Conservation (phyloP, 2,329 filamentous ascomycete genomes). For the Aspergillus brasiliensis region DNA sequence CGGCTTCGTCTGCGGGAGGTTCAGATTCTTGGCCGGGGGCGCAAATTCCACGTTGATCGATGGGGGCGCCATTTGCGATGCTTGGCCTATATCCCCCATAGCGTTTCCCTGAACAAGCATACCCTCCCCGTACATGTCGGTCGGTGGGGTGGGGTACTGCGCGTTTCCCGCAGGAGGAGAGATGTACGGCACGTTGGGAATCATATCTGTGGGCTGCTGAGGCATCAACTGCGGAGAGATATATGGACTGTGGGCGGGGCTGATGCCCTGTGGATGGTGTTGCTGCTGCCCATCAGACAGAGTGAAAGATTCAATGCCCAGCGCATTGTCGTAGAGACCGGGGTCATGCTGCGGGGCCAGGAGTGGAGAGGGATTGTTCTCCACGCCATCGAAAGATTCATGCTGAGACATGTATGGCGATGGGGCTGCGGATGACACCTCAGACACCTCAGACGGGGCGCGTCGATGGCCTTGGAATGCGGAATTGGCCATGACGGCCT, state of each 20-base stretch:
- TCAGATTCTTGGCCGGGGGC: constrained; percentile 68
- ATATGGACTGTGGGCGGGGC: constrained; percentile 72
- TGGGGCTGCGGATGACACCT: constrained; percentile 80
- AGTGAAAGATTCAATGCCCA: constrained; percentile 77
- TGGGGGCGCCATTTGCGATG: constrained; percentile 80
- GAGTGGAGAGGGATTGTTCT: constrained; percentile 76
- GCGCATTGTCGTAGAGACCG: constrained; percentile 72
- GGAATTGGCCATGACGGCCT: constrained; percentile 54
- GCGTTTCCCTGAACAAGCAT: constrained; percentile 50
- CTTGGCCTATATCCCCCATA: constrained; percentile 64
- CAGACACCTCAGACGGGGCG: constrained; percentile 86
- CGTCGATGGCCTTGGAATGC: constrained; percentile 80
- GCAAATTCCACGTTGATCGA: constrained; percentile 94
- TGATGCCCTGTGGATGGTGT: constrained; percentile 52
- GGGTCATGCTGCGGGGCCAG: constrained; percentile 72
- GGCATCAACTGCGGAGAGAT: constrained; percentile 66
- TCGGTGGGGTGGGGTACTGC: constrained; percentile 51
- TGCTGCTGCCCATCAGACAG: constrained; percentile 66
- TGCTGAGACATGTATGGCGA: constrained; percentile 79
- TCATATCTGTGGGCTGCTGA: constrained; percentile 69
- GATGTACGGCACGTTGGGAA: constrained; percentile 45
- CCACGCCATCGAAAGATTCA: constrained; percentile 75
- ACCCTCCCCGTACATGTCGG: constrained; percentile 57
- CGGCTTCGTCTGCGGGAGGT: constrained; percentile 68
- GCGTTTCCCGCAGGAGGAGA: constrained; percentile 51